A percentile compares a stretch with the other conserved stretches of the same genome.
Conservation (phyloP, 306 rosid genomes). For the Dryas octopetala region DNA sequence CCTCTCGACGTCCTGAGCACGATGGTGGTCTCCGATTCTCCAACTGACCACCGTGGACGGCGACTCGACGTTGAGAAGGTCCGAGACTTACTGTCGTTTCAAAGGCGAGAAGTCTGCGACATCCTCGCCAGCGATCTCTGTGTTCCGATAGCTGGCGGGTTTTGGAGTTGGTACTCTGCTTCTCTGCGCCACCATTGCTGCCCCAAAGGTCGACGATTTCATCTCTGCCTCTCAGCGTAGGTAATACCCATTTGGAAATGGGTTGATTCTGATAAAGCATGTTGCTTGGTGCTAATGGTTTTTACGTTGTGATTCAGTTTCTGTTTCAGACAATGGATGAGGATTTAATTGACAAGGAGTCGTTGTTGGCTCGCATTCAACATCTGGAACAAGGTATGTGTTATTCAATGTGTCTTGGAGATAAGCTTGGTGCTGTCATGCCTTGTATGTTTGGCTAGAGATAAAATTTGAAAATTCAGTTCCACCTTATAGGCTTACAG, state of each 20-base stretch:
- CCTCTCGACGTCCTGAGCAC: no score
- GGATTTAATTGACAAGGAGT: conserved; percentile 30
- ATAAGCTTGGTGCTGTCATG: neutral
- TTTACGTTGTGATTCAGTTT: conserved; percentile 9
- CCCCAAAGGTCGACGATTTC: conserved; percentile 77
- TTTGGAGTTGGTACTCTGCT: conserved; percentile 77
- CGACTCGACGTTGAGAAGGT: no score
- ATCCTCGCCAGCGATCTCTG: no score
- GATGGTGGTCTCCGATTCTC: no score
- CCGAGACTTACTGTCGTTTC: no score
- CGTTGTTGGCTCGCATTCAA: conserved; percentile 57
- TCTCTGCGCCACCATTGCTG: conserved; percentile 76
- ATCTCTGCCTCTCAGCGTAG: conserved; percentile 85
- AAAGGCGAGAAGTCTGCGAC: no score
- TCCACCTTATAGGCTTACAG: no score
- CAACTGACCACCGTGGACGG: no score
- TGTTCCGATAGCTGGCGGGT: conserved; percentile 49
- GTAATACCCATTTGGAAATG: conserved; percentile 22
- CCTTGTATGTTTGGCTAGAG: neutral
- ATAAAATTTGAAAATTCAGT: no score
- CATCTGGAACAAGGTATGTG: conserved; percentile 73
- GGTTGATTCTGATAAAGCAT: neutral
- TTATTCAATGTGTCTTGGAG: neutral
- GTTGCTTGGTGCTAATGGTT: neutral
- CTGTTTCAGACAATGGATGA: conserved; percentile 33